Evolutionary conservation across 2,329 filamentous ascomycete species (phyloP).

Genomic region (Cladosporium sp.): DNA sequence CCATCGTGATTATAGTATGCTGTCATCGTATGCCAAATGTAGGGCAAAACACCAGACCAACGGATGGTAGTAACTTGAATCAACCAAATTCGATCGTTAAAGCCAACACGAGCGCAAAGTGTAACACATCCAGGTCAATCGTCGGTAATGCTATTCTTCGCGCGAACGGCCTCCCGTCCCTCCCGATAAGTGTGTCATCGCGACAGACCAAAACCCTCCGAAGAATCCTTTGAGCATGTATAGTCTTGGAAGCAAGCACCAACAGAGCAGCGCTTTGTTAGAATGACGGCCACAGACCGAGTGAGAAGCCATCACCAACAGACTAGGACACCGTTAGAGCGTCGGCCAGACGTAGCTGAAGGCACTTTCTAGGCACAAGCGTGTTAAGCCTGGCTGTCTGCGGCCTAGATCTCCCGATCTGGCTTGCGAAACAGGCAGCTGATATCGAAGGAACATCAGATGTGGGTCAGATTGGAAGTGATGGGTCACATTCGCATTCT

Average conservation of each 20-base stretch:
- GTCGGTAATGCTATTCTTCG: neutral
- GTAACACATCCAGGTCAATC: neutral
- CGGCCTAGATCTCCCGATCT: neutral
- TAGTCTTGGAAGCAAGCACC: neutral
- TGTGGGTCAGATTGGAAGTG: conserved; percentile 12
- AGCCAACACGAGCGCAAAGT: conserved; percentile 4
- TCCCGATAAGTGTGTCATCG: neutral
- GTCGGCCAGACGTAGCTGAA: neutral
- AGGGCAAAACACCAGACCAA: neutral
- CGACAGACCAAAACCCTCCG: neutral
- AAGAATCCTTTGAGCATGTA: conserved; percentile 8
- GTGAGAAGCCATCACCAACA: neutral
- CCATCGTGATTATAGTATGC: neutral
- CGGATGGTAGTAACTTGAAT: neutral
- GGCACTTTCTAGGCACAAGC: neutral
- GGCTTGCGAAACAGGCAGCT: neutral
- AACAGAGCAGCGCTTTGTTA: neutral
- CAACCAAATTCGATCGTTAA: neutral
- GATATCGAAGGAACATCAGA: neutral
- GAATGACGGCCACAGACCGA: neutral
- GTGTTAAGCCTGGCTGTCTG: neutral
- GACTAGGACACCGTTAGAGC: neutral
- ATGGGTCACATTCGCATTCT: conserved; percentile 8
- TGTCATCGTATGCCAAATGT: neutral
- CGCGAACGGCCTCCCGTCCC: neutral